Conservation (phyloP, 2,329 filamentous ascomycete genomes). For the Ciborinia camelliae region DNA sequence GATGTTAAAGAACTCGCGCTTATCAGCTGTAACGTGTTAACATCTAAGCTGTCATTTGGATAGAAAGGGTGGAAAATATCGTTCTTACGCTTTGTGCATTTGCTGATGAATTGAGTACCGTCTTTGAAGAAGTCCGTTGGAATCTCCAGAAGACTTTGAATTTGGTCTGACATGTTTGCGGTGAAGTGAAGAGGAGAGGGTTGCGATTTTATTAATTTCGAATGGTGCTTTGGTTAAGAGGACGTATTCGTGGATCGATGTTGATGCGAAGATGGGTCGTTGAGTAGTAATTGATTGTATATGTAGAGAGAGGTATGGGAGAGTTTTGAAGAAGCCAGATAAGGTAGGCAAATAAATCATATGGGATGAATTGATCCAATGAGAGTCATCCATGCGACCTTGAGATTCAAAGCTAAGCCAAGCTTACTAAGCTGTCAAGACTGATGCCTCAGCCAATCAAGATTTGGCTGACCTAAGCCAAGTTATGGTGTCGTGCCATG, state of each 20-base stretch:
- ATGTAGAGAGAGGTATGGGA: no score
- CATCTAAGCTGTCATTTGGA: background rate
- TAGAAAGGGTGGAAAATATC: background rate
- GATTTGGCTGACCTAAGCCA: no score
- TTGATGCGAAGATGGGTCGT: no score
- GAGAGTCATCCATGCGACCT: background rate
- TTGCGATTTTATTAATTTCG: background rate
- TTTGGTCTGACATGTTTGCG: constrained; percentile 49
- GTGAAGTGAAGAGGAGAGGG: background rate
- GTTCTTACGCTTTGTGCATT: constrained; percentile 45
- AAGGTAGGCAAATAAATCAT: constrained; percentile 5
- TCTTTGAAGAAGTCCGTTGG: constrained; percentile 47
- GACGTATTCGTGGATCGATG: background rate
- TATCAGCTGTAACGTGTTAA: constrained; percentile 36
- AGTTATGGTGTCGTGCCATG: no score
- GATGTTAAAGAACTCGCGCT: constrained; percentile 44
- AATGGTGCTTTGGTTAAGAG: background rate
- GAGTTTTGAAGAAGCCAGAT: constrained; percentile 13
- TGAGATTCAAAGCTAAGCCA: no score
- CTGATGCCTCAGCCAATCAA: no score
- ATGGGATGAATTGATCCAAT: background rate
- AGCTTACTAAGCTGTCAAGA: no score
- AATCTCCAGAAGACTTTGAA: constrained; percentile 56
- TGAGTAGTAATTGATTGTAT: background rate
- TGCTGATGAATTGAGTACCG: constrained; percentile 43